Conservation (phyloP, 2,329 filamentous ascomycete species). For the Metarhizium sp. region DNA sequence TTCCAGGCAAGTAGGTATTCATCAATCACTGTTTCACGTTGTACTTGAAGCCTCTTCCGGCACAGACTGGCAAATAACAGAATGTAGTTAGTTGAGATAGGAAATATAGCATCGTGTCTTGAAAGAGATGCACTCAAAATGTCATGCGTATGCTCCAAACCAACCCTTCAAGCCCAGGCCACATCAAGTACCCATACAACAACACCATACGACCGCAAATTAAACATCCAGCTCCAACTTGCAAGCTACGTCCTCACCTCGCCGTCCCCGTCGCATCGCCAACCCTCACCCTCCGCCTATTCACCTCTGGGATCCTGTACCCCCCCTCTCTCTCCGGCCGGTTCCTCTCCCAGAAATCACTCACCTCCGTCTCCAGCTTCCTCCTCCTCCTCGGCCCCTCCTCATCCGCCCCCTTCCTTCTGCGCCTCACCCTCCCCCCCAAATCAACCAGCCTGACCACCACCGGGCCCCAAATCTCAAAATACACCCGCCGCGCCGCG, state of each 20-base stretch:
- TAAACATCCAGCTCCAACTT: too few relatives aligned
- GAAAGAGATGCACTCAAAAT: too few relatives aligned
- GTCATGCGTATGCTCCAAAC: too few relatives aligned
- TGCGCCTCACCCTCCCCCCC: conserved; percentile 10
- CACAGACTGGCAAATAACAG: too few relatives aligned
- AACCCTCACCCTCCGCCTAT: conserved; percentile 14
- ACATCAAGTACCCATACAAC: neutral
- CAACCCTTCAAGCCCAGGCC: neutral
- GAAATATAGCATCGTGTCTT: too few relatives aligned
- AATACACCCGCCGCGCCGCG: conserved; percentile 13
- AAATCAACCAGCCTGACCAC: conserved; percentile 1
- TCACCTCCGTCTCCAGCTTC: conserved; percentile 23
- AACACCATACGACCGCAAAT: neutral
- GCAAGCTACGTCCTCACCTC: neutral
- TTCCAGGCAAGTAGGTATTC: too few relatives aligned
- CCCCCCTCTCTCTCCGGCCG: conserved; percentile 28
- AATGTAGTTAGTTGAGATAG: too few relatives aligned
- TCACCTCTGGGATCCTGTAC: conserved; percentile 30
- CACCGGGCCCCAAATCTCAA: conserved; percentile 14
- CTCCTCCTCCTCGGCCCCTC: conserved; percentile 10
- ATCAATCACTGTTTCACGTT: too few relatives aligned
- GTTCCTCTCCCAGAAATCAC: conserved; percentile 33
- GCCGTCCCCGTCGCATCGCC: neutral
- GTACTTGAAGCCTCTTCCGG: too few relatives aligned
- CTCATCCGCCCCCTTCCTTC: conserved; percentile 7